These are phyloP conservation scores for Cercospora sesami DNA, from an alignment of 2,329 filamentous ascomycete genomes.

Conservation along the genomic window DNA sequence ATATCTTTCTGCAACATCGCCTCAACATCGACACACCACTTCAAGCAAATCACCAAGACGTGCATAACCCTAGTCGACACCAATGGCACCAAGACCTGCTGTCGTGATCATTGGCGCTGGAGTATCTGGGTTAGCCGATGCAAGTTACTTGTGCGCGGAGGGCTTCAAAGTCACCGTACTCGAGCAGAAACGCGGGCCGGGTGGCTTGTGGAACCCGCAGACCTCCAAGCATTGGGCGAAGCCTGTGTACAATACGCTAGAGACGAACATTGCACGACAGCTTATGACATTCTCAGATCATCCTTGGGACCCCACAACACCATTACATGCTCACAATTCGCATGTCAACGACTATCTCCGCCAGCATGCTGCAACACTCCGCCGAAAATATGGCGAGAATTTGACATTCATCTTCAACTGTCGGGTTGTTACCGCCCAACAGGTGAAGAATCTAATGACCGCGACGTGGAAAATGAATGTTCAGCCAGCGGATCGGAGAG, in stretches of 20 bases:
- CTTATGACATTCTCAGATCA: slow-evolving; percentile 24
- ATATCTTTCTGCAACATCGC: neutral
- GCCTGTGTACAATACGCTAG: slow-evolving; percentile 20
- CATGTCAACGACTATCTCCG: neutral
- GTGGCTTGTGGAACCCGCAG: slow-evolving; percentile 19
- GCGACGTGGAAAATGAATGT: neutral
- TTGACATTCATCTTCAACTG: neutral
- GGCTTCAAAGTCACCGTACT: slow-evolving; percentile 14
- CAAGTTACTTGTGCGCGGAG: slow-evolving; percentile 21
- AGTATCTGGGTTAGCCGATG: slow-evolving; percentile 18
- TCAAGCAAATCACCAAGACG: neutral
- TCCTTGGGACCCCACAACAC: slow-evolving; percentile 6
- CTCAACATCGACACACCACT: neutral
- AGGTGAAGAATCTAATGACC: neutral
- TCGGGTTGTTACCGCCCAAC: neutral
- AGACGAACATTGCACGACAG: slow-evolving; percentile 22
- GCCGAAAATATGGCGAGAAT: neutral
- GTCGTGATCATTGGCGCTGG: slow-evolving; percentile 20
- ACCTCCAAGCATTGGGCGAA: neutral
- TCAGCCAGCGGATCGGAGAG: neutral
- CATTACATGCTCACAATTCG: slow-evolving; percentile 12
- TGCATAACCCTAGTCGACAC: neutral
- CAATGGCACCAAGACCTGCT: neutral
- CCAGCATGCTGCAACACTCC: neutral
- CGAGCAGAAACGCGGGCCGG: slow-evolving; percentile 15